Evolutionary conservation across 148 eudicot species (phyloP).

Genomic region (Rhododendron griersonianum): DNA sequence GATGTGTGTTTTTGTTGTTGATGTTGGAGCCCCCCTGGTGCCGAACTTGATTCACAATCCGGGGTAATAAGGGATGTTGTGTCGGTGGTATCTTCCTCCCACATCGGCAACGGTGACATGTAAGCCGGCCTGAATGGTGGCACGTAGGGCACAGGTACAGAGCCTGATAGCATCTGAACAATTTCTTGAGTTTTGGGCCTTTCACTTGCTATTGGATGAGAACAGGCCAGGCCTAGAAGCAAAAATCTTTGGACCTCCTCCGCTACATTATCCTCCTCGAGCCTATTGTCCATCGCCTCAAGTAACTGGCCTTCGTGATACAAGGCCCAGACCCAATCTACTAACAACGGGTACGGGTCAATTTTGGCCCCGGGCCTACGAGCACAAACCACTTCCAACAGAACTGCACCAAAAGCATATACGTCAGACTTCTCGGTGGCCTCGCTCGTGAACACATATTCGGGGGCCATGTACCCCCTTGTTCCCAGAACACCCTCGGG

Average conservation of each 20-base stretch:
- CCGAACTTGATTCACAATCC: slow-evolving; percentile 16
- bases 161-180: slow-evolving; percentile 56
- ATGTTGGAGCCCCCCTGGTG: too few species aligned
- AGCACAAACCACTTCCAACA: slow-evolving; percentile 61
- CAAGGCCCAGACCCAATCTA: slow-evolving; percentile 83
- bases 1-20: too few species aligned
- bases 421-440: slow-evolving; percentile 69
- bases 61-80: slow-evolving; percentile 19
- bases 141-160: slow-evolving; percentile 41
- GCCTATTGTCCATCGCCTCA: slow-evolving; percentile 52
- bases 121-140: slow-evolving; percentile 76
- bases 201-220: slow-evolving; percentile 55
- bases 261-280: slow-evolving; percentile 31
- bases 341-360: slow-evolving; percentile 38
- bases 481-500: slow-evolving; percentile 72
- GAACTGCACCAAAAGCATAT: slow-evolving; percentile 66
- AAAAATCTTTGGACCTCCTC: slow-evolving; percentile 62
- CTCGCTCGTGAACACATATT: slow-evolving; percentile 70
- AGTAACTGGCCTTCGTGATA: slow-evolving; percentile 56
- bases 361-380: slow-evolving; percentile 50
- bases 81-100: slow-evolving; percentile 20
- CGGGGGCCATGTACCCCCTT: slow-evolving; percentile 88
- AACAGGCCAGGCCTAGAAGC: slow-evolving; percentile 66
- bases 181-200: slow-evolving; percentile 57
- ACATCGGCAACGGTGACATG: slow-evolving; percentile 45